Base-by-base conservation (phyloP, 768 basidiomycete genomes). In the Multifurca ochricompacta region DNA sequence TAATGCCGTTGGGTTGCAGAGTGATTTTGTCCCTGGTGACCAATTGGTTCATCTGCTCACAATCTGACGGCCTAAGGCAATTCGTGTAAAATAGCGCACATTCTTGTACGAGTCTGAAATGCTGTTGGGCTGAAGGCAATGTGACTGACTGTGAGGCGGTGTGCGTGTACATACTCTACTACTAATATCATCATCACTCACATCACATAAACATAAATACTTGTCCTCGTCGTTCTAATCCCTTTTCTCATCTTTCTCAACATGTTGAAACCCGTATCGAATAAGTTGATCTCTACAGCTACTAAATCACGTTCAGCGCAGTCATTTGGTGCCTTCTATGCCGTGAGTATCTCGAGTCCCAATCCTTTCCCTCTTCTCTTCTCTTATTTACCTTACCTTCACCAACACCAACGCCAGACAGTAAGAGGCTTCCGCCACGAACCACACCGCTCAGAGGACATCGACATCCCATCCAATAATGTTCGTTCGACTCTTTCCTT, bases 271-370 rank as follows among this genome's bases (percentile, higher is more conserved):
- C 48, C 68, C 55, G 42, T 63, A 28, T 66, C 74, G 39, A 63
- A 69, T 43, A 62, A 62, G 8, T 51, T 72, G n/a, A 61, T 69
- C 34, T 44, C 57, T 19, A 23, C 43, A 13, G 35, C 28, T 36
- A 27, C 59, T 1, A 56, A 51, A 27, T 36, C 60, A 9, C 51
- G 53, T 30, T 61, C 63, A 52, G 70, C 53, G 53, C 69, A 57
- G 65, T 71, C 75, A 1, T 74, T 72, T 64, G 77, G 68, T 45
- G 79, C 81, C 3, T 78, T 73, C 56, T 81, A 80, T 62, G 78
- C 82, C 11, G 82, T 85, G 54, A 32, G 77, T 73, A 21, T 35
- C 48, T 50, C 27, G 41, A 27, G 3, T 39, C n/a, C n/a, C n/a
- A n/a, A n/a, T n/a, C 27, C n/a, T 18, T 34, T 23, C 41, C 40